Evolutionary conservation across 169 alveolate genomes (phyloP).

Genomic region (Plasmodium berghei): DNA sequence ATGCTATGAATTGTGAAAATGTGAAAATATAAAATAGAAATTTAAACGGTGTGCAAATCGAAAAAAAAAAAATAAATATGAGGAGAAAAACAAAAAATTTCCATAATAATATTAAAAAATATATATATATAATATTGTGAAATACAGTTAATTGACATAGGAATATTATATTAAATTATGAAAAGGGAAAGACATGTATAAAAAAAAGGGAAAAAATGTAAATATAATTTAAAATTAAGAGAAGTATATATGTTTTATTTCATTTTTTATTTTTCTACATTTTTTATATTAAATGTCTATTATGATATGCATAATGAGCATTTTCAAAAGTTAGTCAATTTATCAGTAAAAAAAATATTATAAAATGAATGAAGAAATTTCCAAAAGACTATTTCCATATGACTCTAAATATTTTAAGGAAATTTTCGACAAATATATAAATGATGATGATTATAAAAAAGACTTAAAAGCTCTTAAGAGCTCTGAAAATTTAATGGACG

Average conservation of each 20-base stretch:
- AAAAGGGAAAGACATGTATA: background rate
- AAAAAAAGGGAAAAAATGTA: background rate
- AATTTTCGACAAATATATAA: constrained; percentile 50
- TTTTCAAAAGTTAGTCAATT: too few species aligned
- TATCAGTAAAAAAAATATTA: too few species aligned
- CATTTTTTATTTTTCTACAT: background rate
- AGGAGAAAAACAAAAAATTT: too few species aligned
- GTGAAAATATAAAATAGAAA: too few species aligned
- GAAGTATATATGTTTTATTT: background rate
- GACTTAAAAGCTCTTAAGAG: constrained; percentile 27
- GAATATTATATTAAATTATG: background rate
- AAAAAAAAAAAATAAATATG: too few species aligned
- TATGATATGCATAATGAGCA: too few species aligned
- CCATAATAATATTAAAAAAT: too few species aligned
- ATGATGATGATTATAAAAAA: constrained; percentile 61
- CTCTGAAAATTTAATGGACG: constrained; percentile 41
- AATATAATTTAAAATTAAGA: background rate
- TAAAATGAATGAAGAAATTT: constrained; percentile 57
- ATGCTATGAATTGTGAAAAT: too few species aligned
- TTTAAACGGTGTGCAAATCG: too few species aligned
- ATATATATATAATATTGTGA: background rate
- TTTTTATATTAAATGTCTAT: too few species aligned
- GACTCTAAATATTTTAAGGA: constrained; percentile 52
- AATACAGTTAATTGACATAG: background rate
- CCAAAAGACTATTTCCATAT: constrained; percentile 60